Evolutionary conservation across 306 rosid species (phyloP).

Genomic region (Quercus aquifolioides): DNA sequence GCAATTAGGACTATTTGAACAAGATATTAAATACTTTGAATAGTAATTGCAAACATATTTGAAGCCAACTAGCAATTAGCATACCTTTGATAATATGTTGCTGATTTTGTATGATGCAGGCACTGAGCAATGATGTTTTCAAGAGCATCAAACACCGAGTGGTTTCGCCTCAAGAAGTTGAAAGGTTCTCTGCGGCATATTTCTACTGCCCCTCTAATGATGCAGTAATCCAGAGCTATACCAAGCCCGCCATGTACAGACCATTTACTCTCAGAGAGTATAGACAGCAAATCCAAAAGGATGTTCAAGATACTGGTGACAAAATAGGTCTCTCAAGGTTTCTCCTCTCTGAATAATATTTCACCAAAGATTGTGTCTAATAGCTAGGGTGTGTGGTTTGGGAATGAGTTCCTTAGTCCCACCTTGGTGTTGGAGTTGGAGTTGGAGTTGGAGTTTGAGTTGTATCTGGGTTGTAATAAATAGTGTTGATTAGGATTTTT

Average conservation of each 20-base stretch:
- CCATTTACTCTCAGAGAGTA: constrained; percentile 58
- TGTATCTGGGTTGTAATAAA: too few relatives aligned
- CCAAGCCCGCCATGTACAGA: constrained; percentile 34
- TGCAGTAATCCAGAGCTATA: constrained; percentile 40
- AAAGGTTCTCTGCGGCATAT: constrained; percentile 68
- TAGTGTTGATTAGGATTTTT: too few relatives aligned
- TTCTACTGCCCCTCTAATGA: constrained; percentile 59
- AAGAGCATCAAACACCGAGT: constrained; percentile 66
- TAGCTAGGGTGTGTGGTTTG: too few relatives aligned
- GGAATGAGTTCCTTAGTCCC: too few relatives aligned
- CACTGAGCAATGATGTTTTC: constrained; percentile 68
- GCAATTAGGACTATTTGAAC: neutral
- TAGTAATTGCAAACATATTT: neutral
- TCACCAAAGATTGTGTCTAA: too few relatives aligned
- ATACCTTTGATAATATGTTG: too few relatives aligned
- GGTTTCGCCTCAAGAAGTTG: constrained; percentile 32
- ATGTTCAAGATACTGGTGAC: constrained; percentile 57
- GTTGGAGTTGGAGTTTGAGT: too few relatives aligned
- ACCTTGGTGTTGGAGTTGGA: too few relatives aligned
- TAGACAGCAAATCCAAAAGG: constrained; percentile 41
- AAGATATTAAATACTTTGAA: neutral
- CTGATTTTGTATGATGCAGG: constrained; percentile 31
- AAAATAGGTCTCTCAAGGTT: constrained; percentile 75
- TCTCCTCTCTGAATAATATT: constrained; percentile 20
- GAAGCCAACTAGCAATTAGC: neutral